Evolutionary conservation across 2,329 filamentous ascomycete species (phyloP).

Genomic region (Microcyclosporella mali): DNA sequence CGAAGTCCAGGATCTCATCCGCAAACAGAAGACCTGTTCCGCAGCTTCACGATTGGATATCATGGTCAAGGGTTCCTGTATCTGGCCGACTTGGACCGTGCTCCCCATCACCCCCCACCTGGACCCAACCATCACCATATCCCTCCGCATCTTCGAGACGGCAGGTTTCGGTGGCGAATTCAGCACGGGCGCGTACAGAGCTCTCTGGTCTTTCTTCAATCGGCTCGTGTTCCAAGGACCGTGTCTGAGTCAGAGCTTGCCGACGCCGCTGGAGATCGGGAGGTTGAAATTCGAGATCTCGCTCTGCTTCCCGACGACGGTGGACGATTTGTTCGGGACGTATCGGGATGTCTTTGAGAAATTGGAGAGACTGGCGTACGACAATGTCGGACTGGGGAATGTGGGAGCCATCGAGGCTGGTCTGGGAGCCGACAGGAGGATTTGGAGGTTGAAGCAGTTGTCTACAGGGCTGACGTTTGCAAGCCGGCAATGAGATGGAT

Average conservation of each 20-base stretch:
- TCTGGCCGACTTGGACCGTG: constrained; percentile 14
- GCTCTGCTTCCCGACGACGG: constrained; percentile 11
- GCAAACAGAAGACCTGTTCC: background rate
- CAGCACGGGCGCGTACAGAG: constrained; percentile 14
- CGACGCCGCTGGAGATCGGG: constrained; percentile 3
- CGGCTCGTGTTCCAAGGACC: constrained; percentile 8
- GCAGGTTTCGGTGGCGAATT: constrained; percentile 10
- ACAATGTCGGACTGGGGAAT: constrained; percentile 14
- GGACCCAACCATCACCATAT: constrained; percentile 6
- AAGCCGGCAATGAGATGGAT: constrained; percentile 2
- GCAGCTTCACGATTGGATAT: constrained; percentile 9
- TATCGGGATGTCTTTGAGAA: constrained; percentile 14
- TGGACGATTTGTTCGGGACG: constrained; percentile 14
- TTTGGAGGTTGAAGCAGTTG: constrained; percentile 13
- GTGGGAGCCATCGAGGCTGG: constrained; percentile 11
- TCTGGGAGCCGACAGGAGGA: constrained; percentile 10
- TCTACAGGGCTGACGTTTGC: constrained; percentile 9
- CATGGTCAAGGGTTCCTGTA: constrained; percentile 11
- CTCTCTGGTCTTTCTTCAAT: constrained; percentile 14
- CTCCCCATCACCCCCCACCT: constrained; percentile 9
- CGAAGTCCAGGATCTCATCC: constrained; percentile 7
- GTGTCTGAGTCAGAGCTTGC: constrained; percentile 6
- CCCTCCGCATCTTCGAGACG: constrained; percentile 11
- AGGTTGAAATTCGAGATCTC: constrained; percentile 11
- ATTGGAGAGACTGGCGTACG: constrained; percentile 14